Conservation (phyloP, 495 filamentous ascomycete species). For the Talaromyces wortmannii region DNA sequence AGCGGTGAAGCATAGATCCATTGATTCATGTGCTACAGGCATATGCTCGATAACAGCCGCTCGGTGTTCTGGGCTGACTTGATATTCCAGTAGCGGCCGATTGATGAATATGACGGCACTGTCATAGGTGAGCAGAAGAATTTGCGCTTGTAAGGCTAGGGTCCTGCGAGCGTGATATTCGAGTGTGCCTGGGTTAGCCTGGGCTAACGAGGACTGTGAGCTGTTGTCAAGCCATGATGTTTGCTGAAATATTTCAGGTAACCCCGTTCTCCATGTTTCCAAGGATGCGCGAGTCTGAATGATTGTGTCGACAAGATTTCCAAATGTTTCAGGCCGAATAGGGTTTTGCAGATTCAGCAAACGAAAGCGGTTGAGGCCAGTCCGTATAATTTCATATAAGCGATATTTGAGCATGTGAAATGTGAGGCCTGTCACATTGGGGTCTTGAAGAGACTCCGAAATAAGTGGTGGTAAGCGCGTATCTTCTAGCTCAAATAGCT, state of each 20-base stretch:
- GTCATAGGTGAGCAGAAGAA: neutral
- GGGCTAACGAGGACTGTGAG: neutral
- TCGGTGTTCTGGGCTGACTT: neutral
- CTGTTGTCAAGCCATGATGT: neutral
- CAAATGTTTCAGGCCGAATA: neutral
- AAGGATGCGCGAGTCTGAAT: neutral
- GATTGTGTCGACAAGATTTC: neutral
- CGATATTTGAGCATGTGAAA: neutral
- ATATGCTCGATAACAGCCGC: neutral
- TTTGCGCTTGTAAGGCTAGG: neutral
- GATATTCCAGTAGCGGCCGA: neutral
- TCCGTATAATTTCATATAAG: neutral
- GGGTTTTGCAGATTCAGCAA: neutral
- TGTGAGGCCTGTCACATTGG: neutral
- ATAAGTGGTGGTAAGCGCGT: neutral
- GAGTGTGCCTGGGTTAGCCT: neutral
- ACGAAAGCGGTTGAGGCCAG: neutral
- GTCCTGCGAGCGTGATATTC: neutral
- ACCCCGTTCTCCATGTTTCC: neutral
- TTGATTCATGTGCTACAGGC: neutral
- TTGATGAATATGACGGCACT: constrained; percentile 2
- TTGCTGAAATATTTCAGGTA: neutral
- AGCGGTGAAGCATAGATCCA: neutral
- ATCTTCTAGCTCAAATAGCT: neutral
- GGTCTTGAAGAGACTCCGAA: neutral